A percentile compares a stretch with the other conserved stretches of the same genome.
Evolutionary conservation across 108 stramenopile species (phyloP).

Genomic region (Fistulifera solaris): DNA sequence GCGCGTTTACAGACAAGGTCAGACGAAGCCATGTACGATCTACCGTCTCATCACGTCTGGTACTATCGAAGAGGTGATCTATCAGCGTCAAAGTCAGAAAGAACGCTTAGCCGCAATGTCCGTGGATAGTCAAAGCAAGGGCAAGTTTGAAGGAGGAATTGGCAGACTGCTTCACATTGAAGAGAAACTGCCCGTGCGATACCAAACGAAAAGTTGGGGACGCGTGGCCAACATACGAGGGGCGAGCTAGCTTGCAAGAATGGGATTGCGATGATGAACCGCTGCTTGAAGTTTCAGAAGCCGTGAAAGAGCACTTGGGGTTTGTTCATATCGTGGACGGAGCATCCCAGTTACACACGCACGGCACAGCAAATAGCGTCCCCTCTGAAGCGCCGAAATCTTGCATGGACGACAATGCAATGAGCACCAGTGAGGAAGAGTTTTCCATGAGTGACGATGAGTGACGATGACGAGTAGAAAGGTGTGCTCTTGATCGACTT

Average conservation of each 20-base stretch:
- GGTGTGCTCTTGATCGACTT: too few species aligned
- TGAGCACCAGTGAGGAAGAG: too few species aligned
- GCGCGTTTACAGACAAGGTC: slow-evolving; percentile 80
- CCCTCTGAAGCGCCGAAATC: too few species aligned
- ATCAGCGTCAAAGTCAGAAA: slow-evolving; percentile 70
- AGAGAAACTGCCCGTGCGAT: slow-evolving; percentile 42
- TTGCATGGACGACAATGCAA: too few species aligned
- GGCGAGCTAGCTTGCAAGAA: not conserved
- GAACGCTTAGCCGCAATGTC: slow-evolving; percentile 43
- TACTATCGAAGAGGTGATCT: slow-evolving; percentile 76
- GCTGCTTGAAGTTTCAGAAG: too few species aligned
- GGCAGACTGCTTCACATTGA: slow-evolving; percentile 64
- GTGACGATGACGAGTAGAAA: too few species aligned
- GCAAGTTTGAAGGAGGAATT: slow-evolving; percentile 57
- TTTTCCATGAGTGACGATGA: too few species aligned
- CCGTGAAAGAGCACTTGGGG: too few species aligned
- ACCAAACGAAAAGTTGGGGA: slow-evolving; percentile 62
- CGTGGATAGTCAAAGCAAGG: slow-evolving; percentile 19
- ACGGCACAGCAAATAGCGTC: too few species aligned
- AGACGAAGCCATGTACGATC: slow-evolving; percentile 65
- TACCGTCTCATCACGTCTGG: slow-evolving; percentile 78
- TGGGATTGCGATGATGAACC: too few species aligned
- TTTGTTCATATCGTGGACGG: too few species aligned
- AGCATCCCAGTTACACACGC: too few species aligned
- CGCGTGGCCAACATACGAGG: slow-evolving; percentile 50